Conservation (phyloP, 2,329 filamentous ascomycete genomes). For the Colletotrichum sp. region DNA sequence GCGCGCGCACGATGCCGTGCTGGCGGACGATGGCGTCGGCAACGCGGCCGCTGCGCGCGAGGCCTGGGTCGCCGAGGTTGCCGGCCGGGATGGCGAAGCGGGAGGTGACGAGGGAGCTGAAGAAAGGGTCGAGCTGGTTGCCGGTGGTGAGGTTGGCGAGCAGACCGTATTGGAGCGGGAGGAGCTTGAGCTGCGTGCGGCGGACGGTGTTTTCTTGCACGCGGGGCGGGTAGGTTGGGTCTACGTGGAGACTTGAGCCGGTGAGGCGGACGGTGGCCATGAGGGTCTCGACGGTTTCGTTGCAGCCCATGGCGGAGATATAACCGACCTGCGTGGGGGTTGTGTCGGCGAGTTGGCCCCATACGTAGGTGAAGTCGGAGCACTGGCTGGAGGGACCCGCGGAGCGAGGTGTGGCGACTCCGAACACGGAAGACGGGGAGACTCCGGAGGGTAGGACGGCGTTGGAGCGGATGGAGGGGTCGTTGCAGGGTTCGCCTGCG, state of each 20-base stretch:
- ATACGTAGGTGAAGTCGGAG: slow-evolving; percentile 38
- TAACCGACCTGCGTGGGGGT: slow-evolving; percentile 30
- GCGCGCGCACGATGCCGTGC: slow-evolving; percentile 40
- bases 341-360: slow-evolving; percentile 34
- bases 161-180: slow-evolving; percentile 31
- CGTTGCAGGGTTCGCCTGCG: slow-evolving; percentile 22
- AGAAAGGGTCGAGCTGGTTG: slow-evolving; percentile 39
- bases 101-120: slow-evolving; percentile 37
- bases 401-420: slow-evolving; percentile 19
- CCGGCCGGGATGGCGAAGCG: slow-evolving; percentile 33
- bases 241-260: slow-evolving; percentile 30
- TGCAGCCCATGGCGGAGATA: slow-evolving; percentile 40
- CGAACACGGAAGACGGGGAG: slow-evolving; percentile 27
- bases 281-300: slow-evolving; percentile 39
- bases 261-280: slow-evolving; percentile 27
- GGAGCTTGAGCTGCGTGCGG: slow-evolving; percentile 25
- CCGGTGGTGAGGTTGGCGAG: slow-evolving; percentile 30
- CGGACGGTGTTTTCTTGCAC: slow-evolving; percentile 27
- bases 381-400: slow-evolving; percentile 26
- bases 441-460: slow-evolving; percentile 19
- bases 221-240: slow-evolving; percentile 30
- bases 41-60: slow-evolving; percentile 22
- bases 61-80: slow-evolving; percentile 26
- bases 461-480: slow-evolving; percentile 23
- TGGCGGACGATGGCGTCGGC: slow-evolving; percentile 38